Evolutionary conservation across 441 rosid species (phyloP).

Genomic region (Bruguiera hainesii): DNA sequence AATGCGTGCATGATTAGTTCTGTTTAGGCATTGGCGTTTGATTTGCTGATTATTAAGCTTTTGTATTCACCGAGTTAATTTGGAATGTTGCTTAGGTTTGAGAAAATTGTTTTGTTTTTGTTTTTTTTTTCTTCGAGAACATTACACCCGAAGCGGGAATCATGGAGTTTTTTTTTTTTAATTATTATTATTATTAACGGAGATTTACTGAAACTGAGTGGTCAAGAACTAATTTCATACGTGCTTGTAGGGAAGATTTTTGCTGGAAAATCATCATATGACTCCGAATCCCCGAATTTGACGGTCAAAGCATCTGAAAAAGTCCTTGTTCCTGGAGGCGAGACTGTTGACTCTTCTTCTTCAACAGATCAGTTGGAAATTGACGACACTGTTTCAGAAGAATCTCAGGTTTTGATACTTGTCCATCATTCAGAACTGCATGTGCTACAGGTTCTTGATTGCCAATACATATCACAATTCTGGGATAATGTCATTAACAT

Average conservation of each 20-base stretch:
- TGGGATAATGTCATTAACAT: background rate
- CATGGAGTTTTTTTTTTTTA: background rate
- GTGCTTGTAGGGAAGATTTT: conserved; percentile 65
- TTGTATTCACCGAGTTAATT: too few relatives aligned
- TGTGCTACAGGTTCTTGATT: background rate
- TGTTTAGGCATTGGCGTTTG: too few relatives aligned
- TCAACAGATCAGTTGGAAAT: conserved; percentile 43
- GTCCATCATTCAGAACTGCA: background rate
- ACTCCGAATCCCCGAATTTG: conserved; percentile 54
- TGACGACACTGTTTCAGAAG: conserved; percentile 35
- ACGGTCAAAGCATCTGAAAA: conserved; percentile 55
- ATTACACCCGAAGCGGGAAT: too few relatives aligned
- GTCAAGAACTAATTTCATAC: conserved; percentile 25
- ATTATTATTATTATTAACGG: background rate
- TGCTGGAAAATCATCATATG: conserved; percentile 59
- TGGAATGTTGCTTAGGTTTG: too few relatives aligned
- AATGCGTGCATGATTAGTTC: too few relatives aligned
- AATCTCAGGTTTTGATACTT: conserved; percentile 48
- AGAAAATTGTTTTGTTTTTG: too few relatives aligned
- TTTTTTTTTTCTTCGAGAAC: too few relatives aligned
- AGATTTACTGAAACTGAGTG: background rate
- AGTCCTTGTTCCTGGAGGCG: conserved; percentile 55
- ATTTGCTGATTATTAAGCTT: too few relatives aligned
- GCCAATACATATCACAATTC: background rate
- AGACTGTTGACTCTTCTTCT: conserved; percentile 40